Percentiles rank a stretch among this genome's conserved stretches.
Evolutionary conservation across 176 grass and related monocot genomes (phyloP).

Genomic region (Oryza brachyantha): DNA sequence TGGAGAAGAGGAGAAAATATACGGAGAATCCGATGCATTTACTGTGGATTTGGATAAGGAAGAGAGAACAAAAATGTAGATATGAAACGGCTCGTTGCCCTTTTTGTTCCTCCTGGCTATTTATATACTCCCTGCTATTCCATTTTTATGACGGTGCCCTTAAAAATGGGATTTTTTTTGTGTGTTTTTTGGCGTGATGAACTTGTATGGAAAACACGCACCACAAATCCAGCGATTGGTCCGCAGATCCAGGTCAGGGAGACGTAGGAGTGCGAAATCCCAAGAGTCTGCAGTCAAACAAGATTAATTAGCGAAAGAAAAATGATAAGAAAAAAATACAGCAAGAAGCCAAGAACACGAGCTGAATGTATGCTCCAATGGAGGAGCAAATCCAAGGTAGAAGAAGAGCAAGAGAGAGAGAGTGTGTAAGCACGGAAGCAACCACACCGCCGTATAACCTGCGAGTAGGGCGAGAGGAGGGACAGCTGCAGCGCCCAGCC

Average conservation of each 20-base stretch:
- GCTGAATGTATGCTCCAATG: not conserved
- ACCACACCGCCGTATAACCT: slow-evolving; percentile 2
- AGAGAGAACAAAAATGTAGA: not conserved
- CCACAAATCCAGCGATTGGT: slow-evolving; percentile 57
- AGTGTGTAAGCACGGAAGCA: not conserved
- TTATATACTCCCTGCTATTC: not conserved
- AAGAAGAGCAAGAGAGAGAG: too few species aligned
- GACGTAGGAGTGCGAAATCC: slow-evolving; percentile 59
- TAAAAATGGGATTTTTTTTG: not conserved
- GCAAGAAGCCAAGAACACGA: not conserved
- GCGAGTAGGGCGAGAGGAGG: slow-evolving; percentile 56
- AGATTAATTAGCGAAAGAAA: not conserved
- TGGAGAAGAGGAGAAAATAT: not conserved
- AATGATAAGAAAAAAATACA: not conserved
- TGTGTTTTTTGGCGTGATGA: not conserved
- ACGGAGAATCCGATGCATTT: not conserved
- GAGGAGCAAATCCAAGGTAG: too few species aligned
- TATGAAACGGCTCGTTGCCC: not conserved
- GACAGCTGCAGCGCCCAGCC: slow-evolving; percentile 90
- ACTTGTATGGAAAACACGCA: slow-evolving; percentile 2
- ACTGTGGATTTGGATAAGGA: not conserved
- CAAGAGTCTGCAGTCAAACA: slow-evolving; percentile 42
- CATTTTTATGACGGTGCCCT: not conserved
- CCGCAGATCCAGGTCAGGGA: slow-evolving; percentile 89
- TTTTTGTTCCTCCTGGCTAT: not conserved